phyloP scores from a whole-genome alignment of 2,329 filamentous ascomycete species.

The Talaromyces rugulosus region DNA sequence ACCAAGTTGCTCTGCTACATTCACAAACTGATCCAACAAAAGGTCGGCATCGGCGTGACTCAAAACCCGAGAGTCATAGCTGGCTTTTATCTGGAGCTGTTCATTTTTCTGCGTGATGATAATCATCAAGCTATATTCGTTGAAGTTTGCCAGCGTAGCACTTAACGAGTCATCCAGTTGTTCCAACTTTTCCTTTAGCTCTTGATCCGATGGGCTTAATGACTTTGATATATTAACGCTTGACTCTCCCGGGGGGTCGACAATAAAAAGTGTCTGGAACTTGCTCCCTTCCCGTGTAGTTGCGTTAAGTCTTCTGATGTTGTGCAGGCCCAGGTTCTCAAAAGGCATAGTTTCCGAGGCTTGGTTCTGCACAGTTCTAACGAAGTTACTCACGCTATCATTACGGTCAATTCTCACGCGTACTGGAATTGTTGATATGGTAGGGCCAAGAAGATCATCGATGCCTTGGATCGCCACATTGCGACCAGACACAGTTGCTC shows the following conservation, averaged over 20 bases:
- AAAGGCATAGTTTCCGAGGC: neutral
- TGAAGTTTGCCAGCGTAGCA: neutral
- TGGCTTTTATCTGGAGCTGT: neutral
- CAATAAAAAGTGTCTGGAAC: slow-evolving; percentile 2
- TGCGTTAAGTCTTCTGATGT: slow-evolving; percentile 26
- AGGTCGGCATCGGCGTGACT: too few species aligned
- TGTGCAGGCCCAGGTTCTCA: slow-evolving; percentile 39
- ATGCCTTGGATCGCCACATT: slow-evolving; percentile 34
- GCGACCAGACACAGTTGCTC: slow-evolving; percentile 37
- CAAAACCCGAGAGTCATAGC: neutral
- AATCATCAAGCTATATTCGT: neutral
- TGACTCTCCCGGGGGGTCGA: too few species aligned
- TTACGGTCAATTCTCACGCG: neutral
- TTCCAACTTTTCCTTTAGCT: neutral
- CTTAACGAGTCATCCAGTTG: neutral
- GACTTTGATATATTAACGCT: too few species aligned
- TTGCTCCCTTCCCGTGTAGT: neutral
- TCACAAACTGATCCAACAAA: neutral
- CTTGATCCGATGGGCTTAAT: neutral
- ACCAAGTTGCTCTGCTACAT: neutral
- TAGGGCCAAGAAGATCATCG: slow-evolving; percentile 33
- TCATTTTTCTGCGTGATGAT: neutral
- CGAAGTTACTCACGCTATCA: neutral
- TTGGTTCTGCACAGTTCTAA: neutral
- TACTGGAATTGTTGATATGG: neutral